These are phyloP conservation scores for Daldinia eschscholtzii DNA, from an alignment of 2,329 filamentous ascomycete species.

Conservation along the genomic window DNA sequence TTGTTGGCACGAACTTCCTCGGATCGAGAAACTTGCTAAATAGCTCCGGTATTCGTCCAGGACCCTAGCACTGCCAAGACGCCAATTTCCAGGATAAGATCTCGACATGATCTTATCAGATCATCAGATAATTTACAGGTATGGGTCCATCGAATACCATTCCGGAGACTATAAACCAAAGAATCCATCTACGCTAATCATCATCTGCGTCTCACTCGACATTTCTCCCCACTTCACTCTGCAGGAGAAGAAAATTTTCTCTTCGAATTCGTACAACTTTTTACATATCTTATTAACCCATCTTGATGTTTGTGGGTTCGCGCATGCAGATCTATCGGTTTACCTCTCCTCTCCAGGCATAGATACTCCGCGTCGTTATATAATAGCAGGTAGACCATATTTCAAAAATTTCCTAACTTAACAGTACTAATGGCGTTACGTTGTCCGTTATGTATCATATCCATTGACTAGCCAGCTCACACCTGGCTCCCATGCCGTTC, in stretches of 20 bases:
- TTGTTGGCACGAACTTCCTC: not conserved
- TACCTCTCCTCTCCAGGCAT: not conserved
- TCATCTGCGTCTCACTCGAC: constrained; percentile 2
- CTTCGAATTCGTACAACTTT: not conserved
- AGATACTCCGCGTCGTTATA: not conserved
- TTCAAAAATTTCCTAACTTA: not conserved
- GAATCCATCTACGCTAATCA: constrained; percentile 1
- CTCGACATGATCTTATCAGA: constrained; percentile 49
- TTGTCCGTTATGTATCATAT: not conserved
- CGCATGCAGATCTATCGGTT: not conserved
- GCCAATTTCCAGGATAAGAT: constrained; percentile 31
- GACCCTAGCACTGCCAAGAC: constrained; percentile 43
- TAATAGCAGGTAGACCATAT: not conserved
- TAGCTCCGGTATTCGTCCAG: constrained; percentile 36
- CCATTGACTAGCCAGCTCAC: not conserved
- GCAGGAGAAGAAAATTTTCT: constrained; percentile 2
- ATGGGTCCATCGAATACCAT: not conserved
- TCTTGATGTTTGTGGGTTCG: not conserved
- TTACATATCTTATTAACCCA: not conserved
- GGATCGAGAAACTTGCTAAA: not conserved
- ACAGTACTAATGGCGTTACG: not conserved
- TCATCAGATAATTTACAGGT: constrained; percentile 36
- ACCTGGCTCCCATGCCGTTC: not conserved
- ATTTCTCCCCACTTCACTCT: constrained; percentile 4
- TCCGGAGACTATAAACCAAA: not conserved